A percentile compares a stretch with the other conserved stretches of the same genome.
phyloP scores from a whole-genome alignment of 495 filamentous ascomycete genomes.

The Aspergillus bertholletiae region DNA sequence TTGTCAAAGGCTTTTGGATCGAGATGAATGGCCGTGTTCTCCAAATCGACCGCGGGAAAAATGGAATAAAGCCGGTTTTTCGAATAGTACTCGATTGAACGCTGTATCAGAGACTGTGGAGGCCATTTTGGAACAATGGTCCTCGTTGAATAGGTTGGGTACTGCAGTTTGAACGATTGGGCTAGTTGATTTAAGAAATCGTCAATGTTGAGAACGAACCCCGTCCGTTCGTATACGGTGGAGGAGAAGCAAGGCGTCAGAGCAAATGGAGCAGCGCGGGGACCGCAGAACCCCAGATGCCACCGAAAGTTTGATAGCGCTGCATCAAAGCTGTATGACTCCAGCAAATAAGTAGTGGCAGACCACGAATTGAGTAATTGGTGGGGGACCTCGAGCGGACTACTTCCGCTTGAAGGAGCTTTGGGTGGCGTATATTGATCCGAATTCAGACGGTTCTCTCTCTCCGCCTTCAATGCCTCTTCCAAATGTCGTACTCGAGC shows the following conservation, averaged over 20 bases:
- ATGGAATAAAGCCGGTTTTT: conserved; percentile 23
- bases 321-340: conserved; percentile 19
- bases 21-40: conserved; percentile 12
- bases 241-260: conserved; percentile 19
- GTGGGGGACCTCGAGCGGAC: not conserved
- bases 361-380: not conserved
- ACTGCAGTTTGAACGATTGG: conserved; percentile 9
- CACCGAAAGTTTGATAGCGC: conserved; percentile 18
- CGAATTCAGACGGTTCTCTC: not conserved
- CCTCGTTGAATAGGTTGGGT: conserved; percentile 1
- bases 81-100: conserved; percentile 19
- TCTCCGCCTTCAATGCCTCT: conserved; percentile 9
- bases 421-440: not conserved
- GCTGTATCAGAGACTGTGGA: conserved; percentile 11
- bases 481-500: conserved; percentile 23
- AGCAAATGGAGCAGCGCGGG: conserved; percentile 14
- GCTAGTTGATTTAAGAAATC: conserved; percentile 15
- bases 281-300: conserved; percentile 23
- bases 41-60: conserved; percentile 22
- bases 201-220: conserved; percentile 20
- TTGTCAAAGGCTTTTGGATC: conserved; percentile 13
- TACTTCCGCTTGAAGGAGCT: not conserved
- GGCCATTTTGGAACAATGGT: conserved; percentile 18
- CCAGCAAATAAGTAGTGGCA: conserved; percentile 8
- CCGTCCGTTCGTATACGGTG: conserved; percentile 14